Evolutionary conservation across 495 filamentous ascomycete genomes (phyloP).

Genomic region (Trypethelium eluteriae): DNA sequence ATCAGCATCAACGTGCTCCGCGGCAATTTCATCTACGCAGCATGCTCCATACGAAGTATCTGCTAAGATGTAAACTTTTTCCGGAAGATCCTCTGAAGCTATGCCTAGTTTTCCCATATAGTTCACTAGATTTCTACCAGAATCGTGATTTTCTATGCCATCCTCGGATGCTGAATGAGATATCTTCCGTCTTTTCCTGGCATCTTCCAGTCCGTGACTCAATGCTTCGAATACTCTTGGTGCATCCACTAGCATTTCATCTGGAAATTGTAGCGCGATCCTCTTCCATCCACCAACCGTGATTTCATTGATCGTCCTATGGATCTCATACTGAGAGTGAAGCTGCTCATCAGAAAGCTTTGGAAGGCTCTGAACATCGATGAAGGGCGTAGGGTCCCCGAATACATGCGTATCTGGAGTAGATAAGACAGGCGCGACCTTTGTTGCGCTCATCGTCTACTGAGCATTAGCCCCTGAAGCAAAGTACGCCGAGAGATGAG

Average conservation of each 20-base stretch:
- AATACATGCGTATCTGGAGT: slow-evolving; percentile 79
- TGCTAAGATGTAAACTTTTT: slow-evolving; percentile 74
- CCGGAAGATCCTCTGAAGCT: slow-evolving; percentile 15
- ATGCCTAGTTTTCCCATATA: slow-evolving; percentile 10
- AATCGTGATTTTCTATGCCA: slow-evolving; percentile 11
- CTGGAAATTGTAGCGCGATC: slow-evolving; percentile 89
- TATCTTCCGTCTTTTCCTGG: slow-evolving; percentile 13
- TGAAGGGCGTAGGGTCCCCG: slow-evolving; percentile 47
- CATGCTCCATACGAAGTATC: slow-evolving; percentile 96
- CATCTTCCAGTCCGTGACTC: slow-evolving; percentile 48
- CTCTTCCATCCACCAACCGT: slow-evolving; percentile 58
- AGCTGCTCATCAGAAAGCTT: slow-evolving; percentile 62
- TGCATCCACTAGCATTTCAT: slow-evolving; percentile 80
- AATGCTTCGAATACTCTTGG: slow-evolving; percentile 70
- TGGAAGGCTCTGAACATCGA: slow-evolving; percentile 20
- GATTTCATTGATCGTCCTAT: slow-evolving; percentile 71
- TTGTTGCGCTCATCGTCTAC: background rate
- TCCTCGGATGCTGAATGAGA: slow-evolving; percentile 2
- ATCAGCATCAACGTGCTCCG: slow-evolving; percentile 85
- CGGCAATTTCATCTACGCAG: slow-evolving; percentile 95
- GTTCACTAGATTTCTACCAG: background rate
- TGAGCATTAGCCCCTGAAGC: background rate
- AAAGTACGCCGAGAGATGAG: too few relatives aligned
- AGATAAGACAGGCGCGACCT: slow-evolving; percentile 65
- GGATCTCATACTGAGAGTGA: slow-evolving; percentile 73